These are phyloP conservation scores for Geotrichum aggregatum DNA, from an alignment of 1,139 yeast genomes.

Conservation along the genomic window DNA sequence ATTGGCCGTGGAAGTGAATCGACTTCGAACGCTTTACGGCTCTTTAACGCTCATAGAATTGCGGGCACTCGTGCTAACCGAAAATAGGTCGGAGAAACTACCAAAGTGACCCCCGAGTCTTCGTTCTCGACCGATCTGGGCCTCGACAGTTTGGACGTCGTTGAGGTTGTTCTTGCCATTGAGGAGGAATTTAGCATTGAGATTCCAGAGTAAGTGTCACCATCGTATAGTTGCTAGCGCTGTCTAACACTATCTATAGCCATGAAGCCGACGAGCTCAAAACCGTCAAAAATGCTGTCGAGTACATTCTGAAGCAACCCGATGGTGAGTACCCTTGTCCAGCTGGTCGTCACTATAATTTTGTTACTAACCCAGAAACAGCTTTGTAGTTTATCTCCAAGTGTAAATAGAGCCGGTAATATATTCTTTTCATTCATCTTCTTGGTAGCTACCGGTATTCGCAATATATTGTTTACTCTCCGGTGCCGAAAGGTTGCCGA, in stretches of 20 bases:
- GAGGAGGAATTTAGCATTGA: constrained; percentile 64
- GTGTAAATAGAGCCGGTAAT: too few relatives aligned
- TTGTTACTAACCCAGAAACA: neutral
- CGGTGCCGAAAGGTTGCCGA: too few relatives aligned
- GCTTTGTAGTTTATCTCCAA: neutral
- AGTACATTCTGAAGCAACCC: constrained; percentile 66
- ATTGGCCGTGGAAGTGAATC: neutral
- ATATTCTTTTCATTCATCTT: constrained; percentile 5
- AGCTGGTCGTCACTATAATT: neutral
- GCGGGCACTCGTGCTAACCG: neutral
- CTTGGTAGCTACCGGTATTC: too few relatives aligned
- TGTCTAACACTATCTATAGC: constrained; percentile 21
- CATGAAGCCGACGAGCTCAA: constrained; percentile 78
- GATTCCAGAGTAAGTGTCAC: constrained; percentile 61
- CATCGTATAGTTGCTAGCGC: too few relatives aligned
- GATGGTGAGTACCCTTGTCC: constrained; percentile 32
- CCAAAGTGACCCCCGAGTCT: constrained; percentile 55
- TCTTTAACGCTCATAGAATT: too few relatives aligned
- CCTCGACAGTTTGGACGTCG: constrained; percentile 81
- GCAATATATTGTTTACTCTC: too few relatives aligned
- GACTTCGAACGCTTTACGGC: too few relatives aligned
- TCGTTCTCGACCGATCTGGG: constrained; percentile 73
- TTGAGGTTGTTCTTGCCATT: constrained; percentile 84
- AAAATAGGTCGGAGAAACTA: constrained; percentile 27
- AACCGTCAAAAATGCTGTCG: constrained; percentile 79